phyloP scores from a whole-genome alignment of 306 rosid species.

The Vicia faba region DNA sequence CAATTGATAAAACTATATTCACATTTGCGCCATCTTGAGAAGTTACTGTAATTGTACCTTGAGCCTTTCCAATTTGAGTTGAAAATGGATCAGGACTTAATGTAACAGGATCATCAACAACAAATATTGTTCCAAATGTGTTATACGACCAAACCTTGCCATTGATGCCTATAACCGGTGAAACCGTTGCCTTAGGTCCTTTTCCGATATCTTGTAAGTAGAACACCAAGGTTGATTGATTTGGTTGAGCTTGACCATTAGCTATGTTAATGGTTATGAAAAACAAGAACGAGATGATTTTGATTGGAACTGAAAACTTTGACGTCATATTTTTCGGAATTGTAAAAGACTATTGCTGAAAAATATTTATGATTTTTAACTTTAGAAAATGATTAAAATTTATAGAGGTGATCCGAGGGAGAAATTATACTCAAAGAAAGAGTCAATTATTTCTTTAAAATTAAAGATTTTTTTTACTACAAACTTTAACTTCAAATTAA shows the following conservation, averaged over 20 bases:
- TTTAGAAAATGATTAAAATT: constrained; percentile 14
- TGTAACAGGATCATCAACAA: constrained; percentile 40
- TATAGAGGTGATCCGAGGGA: constrained; percentile 16
- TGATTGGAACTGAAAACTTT: neutral
- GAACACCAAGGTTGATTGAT: constrained; percentile 37
- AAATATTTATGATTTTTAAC: neutral
- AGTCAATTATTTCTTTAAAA: too few relatives aligned
- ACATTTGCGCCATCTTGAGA: constrained; percentile 34
- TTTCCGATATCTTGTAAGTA: constrained; percentile 40
- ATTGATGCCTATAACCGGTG: constrained; percentile 16
- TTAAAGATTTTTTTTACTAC: too few relatives aligned
- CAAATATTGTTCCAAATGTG: constrained; percentile 46
- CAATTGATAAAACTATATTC: constrained; percentile 34
- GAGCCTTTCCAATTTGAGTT: constrained; percentile 36
- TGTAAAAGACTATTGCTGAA: neutral
- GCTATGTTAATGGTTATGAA: neutral
- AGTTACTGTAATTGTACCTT: constrained; percentile 15
- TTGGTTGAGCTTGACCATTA: neutral
- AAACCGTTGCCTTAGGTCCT: constrained; percentile 41
- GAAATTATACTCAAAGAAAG: neutral
- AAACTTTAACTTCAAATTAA: neutral
- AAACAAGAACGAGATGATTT: constrained; percentile 19
- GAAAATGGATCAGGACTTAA: neutral
- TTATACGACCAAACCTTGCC: constrained; percentile 38
- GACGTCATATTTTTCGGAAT: too few relatives aligned